Evolutionary conservation across 83 land plant species (phyloP), one percentile per base, ranked within the genome.

Genomic region (Larix sibirica): DNA sequence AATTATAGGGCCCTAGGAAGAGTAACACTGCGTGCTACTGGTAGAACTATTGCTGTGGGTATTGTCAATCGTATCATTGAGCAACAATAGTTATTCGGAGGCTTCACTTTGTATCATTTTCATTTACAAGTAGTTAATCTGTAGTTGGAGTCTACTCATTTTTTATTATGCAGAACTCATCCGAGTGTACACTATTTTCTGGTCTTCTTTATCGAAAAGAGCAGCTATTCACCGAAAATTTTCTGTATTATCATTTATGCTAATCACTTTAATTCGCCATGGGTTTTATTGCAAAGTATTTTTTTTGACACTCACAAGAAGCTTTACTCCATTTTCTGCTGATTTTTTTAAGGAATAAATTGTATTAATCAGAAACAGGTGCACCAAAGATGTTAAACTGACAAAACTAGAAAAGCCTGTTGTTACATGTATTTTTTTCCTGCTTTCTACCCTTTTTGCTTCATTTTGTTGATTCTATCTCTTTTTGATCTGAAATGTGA

Each of bases 1-100:
- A 87, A 86, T 16, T 91, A 89, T 58, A 85, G 84, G 80, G 94
- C 92, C 40, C 90, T 96, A 67, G 99, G 99, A 50, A 87, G 99
- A 83, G 94, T 86, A 36, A 90, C 82, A 47, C 71, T 96, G 59
- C 84, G 99, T 75, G 81, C 93, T 71, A 76, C 87, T 12, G 99
- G 99, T 31, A 91, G 86, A 70, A 96, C 99, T 12, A 36, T 93
- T 33, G 96, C 97, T 36, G 91, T 96, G 26, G 99, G 97, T 9
- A 85, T 95, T 67, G 90, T 96, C 31, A 81, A 89, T 17, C 85
- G 91, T 12, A 79, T 89, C 47, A 10, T 89, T 77, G 62, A 79
- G 4, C 18, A 33, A 26, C 76, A 84, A 60, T 80, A 84, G 80
- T 36, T 38, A 50, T 31, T 10, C 12, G 20, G 6, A 18, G 17